Conservation (phyloP, 306 rosid genomes). For the Prunus persica region Prunus_persica_NCBIv2 NC_034009.1:41053501-41054000, state of each 20-base stretch:
- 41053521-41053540: constrained; percentile 53
- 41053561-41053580: constrained; percentile 42
- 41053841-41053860: constrained; percentile 88
- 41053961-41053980: constrained; percentile 42
- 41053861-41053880: constrained; percentile 98
- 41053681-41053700: constrained; percentile 35
- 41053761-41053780: constrained; percentile 43
- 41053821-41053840: constrained; percentile 75
- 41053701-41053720: constrained; percentile 87
- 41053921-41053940: constrained; percentile 49
- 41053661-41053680: constrained; percentile 23
- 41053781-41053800: constrained; percentile 36
- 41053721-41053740: constrained; percentile 76
- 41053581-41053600: constrained; percentile 32
- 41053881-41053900: constrained; percentile 81
- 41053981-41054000: constrained; percentile 41
- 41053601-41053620: constrained; percentile 46
- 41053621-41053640: constrained; percentile 57
- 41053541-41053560: constrained; percentile 34
- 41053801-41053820: constrained; percentile 54
- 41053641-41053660: constrained; percentile 26
- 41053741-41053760: constrained; percentile 82
- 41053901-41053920: constrained; percentile 32
- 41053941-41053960: constrained; percentile 17
- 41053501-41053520: constrained; percentile 48